Conservation (phyloP, 2,329 filamentous ascomycete genomes). For the Colletotrichum sp. region DNA sequence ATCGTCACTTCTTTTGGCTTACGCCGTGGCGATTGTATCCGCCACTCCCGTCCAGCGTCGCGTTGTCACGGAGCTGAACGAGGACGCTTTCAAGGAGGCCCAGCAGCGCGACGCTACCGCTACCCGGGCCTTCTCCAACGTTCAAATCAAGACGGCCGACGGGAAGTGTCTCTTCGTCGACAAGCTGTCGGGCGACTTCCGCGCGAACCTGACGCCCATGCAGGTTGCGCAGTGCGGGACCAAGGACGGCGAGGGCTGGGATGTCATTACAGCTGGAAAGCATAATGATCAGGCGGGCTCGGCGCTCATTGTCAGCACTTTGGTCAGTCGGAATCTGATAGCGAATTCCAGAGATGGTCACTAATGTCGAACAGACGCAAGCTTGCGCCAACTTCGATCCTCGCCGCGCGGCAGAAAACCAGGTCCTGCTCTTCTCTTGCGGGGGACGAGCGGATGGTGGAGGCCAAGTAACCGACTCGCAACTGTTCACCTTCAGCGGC, state of each 20-base stretch:
- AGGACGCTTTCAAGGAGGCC: constrained; percentile 46
- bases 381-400: constrained; percentile 64
- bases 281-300: constrained; percentile 52
- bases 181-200: constrained; percentile 50
- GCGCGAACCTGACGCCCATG: constrained; percentile 50
- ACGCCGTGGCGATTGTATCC: constrained; percentile 26
- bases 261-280: constrained; percentile 52
- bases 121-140: constrained; percentile 45
- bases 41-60: constrained; percentile 34
- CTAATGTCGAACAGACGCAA: constrained; percentile 43
- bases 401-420: constrained; percentile 52
- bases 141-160: constrained; percentile 48
- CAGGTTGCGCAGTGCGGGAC: constrained; percentile 47
- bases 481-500: constrained; percentile 53
- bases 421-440: constrained; percentile 62
- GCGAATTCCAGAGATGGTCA: neutral
- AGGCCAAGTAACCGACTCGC: constrained; percentile 54
- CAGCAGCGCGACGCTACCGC: constrained; percentile 48
- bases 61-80: constrained; percentile 44
- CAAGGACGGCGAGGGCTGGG: constrained; percentile 49
- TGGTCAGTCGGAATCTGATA: constrained; percentile 33
- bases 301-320: constrained; percentile 58
- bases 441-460: constrained; percentile 60
- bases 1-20: constrained; percentile 28
- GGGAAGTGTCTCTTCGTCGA: constrained; percentile 52